Evolutionary conservation across 768 basidiomycete species (phyloP), one percentile per base, ranked within the genome.

Genomic region (Leccinum disarticulatum): DNA sequence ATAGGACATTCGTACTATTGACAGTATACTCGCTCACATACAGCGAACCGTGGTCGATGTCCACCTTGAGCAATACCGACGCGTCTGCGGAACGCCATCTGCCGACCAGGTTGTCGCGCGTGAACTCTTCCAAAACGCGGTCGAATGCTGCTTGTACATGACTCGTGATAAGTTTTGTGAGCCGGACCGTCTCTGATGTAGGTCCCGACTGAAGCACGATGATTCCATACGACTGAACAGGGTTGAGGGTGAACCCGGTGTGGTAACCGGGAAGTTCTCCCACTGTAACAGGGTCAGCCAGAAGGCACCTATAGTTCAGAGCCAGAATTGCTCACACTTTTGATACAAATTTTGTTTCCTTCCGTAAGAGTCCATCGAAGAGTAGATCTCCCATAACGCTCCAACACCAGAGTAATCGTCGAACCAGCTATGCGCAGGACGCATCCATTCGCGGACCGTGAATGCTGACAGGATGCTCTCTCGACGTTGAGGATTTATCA

Each of bases 361-460:
- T 52, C 50, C 76, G 68, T 19, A 73, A 64, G 57, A 69, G 66
- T 61, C 68, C 8, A 33, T 69, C 8, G 76, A 65, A 10, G 70
- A 65, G 28, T 67, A 63, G 38, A 81, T 77, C 60, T 80, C 80
- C 80, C 79, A 80, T 22, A 79, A 74, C 0, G 73, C 75, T 6
- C 79, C 79, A 15, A 77, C 77, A 38, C 73, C 74, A 36, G 77
- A 73, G 35, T 69, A 72, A 35, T 67, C 74, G 51, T 73, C 65
- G 31, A 72, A 74, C 79, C 77, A 80, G 1, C 67, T 65, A 54
- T 77, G 73, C 30, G 76, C 48, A 3, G 79, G 79, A 4, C 74
- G 69, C 47, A 81, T 67, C 80, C 79, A 80, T 65, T 78, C 80
- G 6, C 74, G 69, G n/a, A 79, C 56, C 14, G 75, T 74, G 17